Evolutionary conservation across 1,284 basidiomycete species (phyloP).

Genomic region (Irpex rosettiformis): DNA sequence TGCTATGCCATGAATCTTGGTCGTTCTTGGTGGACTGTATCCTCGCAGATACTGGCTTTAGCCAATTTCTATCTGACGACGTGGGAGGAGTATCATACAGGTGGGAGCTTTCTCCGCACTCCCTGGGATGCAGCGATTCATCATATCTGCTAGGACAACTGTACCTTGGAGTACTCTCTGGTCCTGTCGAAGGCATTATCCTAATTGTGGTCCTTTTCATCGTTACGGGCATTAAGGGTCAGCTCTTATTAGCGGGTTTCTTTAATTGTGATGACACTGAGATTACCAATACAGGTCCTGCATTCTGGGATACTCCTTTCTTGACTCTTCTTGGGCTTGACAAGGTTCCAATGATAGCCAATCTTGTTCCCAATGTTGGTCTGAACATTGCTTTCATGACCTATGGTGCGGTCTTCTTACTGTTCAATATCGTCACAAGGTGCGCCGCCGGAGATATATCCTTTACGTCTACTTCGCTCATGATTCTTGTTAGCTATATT

Average conservation of each 20-base stretch:
- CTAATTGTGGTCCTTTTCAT: slow-evolving; percentile 80
- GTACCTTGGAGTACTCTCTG: slow-evolving; percentile 91
- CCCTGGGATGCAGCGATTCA: neutral
- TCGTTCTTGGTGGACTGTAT: slow-evolving; percentile 94
- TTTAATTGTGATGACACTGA: neutral
- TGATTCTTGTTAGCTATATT: slow-evolving; percentile 47
- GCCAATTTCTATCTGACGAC: slow-evolving; percentile 96
- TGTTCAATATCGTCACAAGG: slow-evolving; percentile 81
- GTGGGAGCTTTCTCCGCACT: slow-evolving; percentile 28
- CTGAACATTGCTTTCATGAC: slow-evolving; percentile 90
- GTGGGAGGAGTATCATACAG: slow-evolving; percentile 98
- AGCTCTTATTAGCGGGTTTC: slow-evolving; percentile 18
- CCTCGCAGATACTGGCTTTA: slow-evolving; percentile 81
- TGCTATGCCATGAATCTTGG: slow-evolving; percentile 89
- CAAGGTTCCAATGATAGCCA: slow-evolving; percentile 43
- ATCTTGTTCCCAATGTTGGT: slow-evolving; percentile 59
- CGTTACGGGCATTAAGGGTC: slow-evolving; percentile 75
- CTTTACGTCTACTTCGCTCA: neutral
- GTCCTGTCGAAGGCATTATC: slow-evolving; percentile 95
- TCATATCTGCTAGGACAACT: slow-evolving; percentile 55
- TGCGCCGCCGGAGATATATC: slow-evolving; percentile 23
- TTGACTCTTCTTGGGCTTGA: slow-evolving; percentile 61
- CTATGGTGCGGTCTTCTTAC: slow-evolving; percentile 72
- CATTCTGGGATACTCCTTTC: slow-evolving; percentile 82
- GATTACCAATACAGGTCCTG: slow-evolving; percentile 46